Conservation (phyloP, 768 basidiomycete species). For the Clitopilus passeckerianus region DNA sequence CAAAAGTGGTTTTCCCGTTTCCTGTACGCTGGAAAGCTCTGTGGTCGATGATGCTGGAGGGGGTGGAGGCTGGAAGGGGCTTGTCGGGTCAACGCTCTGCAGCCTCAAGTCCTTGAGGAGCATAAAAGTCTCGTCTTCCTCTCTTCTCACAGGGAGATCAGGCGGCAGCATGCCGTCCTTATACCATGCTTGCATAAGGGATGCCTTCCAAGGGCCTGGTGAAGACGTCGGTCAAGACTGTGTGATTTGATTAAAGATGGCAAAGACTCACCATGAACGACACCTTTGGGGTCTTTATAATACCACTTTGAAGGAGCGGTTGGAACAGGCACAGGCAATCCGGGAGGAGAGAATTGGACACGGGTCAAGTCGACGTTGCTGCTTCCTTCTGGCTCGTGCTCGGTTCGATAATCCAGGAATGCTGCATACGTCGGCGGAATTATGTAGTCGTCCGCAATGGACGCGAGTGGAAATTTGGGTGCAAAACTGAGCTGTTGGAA, state of each 20-base stretch:
- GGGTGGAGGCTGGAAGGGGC: conserved; percentile 60
- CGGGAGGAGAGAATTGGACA: conserved; percentile 74
- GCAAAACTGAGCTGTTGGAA: conserved; percentile 88
- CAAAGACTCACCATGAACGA: conserved; percentile 61
- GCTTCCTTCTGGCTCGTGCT: conserved; percentile 55
- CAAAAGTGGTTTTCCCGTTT: conserved; percentile 53
- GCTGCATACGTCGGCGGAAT: conserved; percentile 88
- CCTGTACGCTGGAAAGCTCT: conserved; percentile 8
- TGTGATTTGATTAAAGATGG: not conserved
- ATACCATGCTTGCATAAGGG: conserved; percentile 87
- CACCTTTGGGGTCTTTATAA: conserved; percentile 78
- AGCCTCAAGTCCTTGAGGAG: conserved; percentile 70
- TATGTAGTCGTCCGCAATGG: conserved; percentile 86
- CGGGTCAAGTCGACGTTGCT: conserved; percentile 45
- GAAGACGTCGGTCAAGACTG: conserved; percentile 5
- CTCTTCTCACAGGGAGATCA: conserved; percentile 75
- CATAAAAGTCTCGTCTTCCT: conserved; percentile 65
- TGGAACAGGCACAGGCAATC: conserved; percentile 67
- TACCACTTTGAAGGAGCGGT: conserved; percentile 73
- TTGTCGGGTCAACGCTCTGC: conserved; percentile 77
- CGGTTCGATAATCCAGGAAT: conserved; percentile 65
- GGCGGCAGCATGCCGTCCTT: conserved; percentile 79
- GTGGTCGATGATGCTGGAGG: conserved; percentile 21
- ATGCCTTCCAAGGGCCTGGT: conserved; percentile 82
- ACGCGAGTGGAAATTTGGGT: conserved; percentile 82